A percentile compares a stretch with the other conserved stretches of the same genome.
phyloP scores from a whole-genome alignment of 2,329 filamentous ascomycete genomes.

The Microsporum canis region DNA sequence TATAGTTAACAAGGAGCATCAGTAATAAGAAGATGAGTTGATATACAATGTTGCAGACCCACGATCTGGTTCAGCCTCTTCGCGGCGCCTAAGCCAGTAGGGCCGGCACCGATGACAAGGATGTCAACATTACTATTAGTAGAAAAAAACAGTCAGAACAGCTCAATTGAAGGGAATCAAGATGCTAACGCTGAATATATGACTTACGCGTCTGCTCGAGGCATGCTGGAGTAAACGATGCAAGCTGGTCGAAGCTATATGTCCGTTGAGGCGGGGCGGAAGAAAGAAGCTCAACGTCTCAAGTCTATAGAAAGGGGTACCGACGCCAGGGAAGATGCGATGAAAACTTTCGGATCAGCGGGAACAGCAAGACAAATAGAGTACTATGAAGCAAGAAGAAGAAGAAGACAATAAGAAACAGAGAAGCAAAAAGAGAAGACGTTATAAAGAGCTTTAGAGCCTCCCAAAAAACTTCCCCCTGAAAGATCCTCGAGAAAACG shows the following conservation, averaged over 20 bases:
- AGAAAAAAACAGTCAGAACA: not conserved
- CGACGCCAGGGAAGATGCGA: not conserved
- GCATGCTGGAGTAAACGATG: not conserved
- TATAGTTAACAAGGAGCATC: conserved; percentile 28
- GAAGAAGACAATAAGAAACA: not conserved
- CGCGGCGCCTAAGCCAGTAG: conserved; percentile 92
- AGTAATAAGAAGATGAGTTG: not conserved
- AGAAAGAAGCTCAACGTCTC: not conserved
- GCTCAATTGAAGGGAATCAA: not conserved
- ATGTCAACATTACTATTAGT: conserved; percentile 74
- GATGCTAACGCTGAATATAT: not conserved
- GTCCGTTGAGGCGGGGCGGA: not conserved
- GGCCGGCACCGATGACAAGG: conserved; percentile 93
- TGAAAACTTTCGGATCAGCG: not conserved
- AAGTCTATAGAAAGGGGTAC: not conserved
- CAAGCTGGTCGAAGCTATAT: not conserved
- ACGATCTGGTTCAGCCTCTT: conserved; percentile 97
- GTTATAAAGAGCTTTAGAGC: not conserved
- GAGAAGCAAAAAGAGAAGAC: not conserved
- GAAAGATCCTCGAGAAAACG: not conserved
- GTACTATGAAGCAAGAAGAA: not conserved
- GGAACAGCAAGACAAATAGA: not conserved
- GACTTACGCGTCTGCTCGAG: not conserved
- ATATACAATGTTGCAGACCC: conserved; percentile 30
- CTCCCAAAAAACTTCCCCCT: not conserved